A percentile compares a stretch with the other conserved stretches of the same genome.
Conservation (phyloP, 441 rosid genomes). For the Hura crepitans region DNA sequence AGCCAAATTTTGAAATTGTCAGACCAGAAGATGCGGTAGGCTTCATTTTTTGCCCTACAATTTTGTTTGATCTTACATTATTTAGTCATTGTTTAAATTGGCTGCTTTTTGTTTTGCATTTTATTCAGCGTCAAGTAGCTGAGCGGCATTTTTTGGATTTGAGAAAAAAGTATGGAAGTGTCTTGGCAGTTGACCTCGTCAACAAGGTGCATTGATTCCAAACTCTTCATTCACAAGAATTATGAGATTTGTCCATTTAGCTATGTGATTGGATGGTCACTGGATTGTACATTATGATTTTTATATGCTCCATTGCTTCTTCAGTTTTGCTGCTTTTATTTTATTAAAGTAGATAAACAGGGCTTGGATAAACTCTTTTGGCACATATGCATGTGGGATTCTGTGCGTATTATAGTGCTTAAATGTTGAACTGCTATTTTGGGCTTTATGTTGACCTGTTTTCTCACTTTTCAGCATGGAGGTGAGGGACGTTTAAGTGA, state of each 20-base stretch:
- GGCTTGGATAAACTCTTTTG: not conserved
- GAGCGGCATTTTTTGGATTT: constrained; percentile 95
- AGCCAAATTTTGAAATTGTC: constrained; percentile 87
- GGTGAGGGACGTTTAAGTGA: constrained; percentile 86
- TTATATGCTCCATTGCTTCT: not conserved
- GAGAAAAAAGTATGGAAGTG: constrained; percentile 81
- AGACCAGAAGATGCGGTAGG: constrained; percentile 91
- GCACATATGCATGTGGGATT: not conserved
- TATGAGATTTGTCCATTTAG: constrained; percentile 7
- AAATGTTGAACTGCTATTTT: constrained; percentile 13
- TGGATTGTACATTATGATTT: not conserved
- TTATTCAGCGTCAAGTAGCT: constrained; percentile 56
- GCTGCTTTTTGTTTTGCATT: constrained; percentile 15
- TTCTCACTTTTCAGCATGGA: constrained; percentile 67
- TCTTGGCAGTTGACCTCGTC: constrained; percentile 85
- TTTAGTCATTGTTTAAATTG: not conserved
- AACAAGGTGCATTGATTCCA: constrained; percentile 50
- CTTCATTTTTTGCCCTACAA: constrained; percentile 18
- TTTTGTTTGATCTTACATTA: constrained; percentile 16
- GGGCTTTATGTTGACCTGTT: constrained; percentile 18
- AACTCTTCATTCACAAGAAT: constrained; percentile 18
- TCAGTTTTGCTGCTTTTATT: not conserved
- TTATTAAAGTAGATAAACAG: constrained; percentile 1
- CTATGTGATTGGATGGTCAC: not conserved
- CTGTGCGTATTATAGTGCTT: constrained; percentile 2